Evolutionary conservation across 441 rosid species (phyloP), one percentile per base, ranked within the genome.

Genomic region (Brassica balearica): DNA sequence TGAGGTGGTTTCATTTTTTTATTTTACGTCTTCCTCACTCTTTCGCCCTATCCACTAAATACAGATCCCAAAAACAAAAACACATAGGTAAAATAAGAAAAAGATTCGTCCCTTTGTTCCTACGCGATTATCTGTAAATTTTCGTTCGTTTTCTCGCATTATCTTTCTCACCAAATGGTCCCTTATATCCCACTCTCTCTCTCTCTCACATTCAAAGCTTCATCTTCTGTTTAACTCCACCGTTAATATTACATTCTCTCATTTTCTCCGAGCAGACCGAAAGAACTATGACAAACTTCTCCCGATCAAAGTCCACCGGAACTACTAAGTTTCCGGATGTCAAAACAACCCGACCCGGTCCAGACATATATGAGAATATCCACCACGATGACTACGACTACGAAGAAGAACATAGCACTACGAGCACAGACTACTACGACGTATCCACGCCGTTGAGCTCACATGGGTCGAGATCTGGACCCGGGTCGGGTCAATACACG

Each of bases 291-390:
- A 89, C 90, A 29, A 81, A 88, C 60, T 92, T 87, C 76, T 88
- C 90, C 74, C 90, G 95, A 82, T 92, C 97, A 82, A 90, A 86
- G 82, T 91, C 98, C 68, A 85, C 89, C 64, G 93, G 96, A 71
- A 72, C 87, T 69, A 85, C 81, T 46, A 86, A 88, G 8, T 72
- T 85, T 79, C 20, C 89, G 10, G 86, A 87, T 59, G 79, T 80
- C 74, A 78, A 73, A 69, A 56, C 79, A 1, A 68, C 81, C 58
- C 83, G 87, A 15, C 85, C 89, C 11, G 76, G 75, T 68, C 79
- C 82, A 1, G 59, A 76, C 4, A 79, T 77, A 14, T 79, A 72
- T 8, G 86, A 71, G 3, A 84, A 68, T 6, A 83, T 80, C 2
- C 82, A 80, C 0, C 81, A 82, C 41, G 41, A 36, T 36, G 82